Evolutionary conservation across 2,329 filamentous ascomycete genomes (phyloP).

Genomic region (Ploettnerulaceae sp.): DNA sequence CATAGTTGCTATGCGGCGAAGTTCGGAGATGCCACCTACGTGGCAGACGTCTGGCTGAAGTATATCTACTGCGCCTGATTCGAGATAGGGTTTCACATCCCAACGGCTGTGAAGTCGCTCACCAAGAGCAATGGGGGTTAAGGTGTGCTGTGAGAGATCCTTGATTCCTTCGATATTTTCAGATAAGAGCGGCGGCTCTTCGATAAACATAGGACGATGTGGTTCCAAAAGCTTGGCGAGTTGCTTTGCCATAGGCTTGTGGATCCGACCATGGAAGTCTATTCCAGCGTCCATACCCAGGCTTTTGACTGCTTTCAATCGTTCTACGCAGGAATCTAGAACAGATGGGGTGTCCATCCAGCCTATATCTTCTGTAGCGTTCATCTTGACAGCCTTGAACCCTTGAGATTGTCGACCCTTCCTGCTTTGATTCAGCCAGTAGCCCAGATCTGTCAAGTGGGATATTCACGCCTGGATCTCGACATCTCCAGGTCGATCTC

Average conservation of each 20-base stretch:
- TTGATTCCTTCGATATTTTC: slow-evolving; percentile 51
- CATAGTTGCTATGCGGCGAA: slow-evolving; percentile 64
- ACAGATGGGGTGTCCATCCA: slow-evolving; percentile 69
- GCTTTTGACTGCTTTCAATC: slow-evolving; percentile 63
- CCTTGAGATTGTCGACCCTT: slow-evolving; percentile 55
- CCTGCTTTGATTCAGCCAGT: slow-evolving; percentile 34
- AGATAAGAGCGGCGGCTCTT: slow-evolving; percentile 66
- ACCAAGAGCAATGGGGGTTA: slow-evolving; percentile 64
- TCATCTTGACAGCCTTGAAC: slow-evolving; percentile 70
- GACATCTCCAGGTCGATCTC: slow-evolving; percentile 64
- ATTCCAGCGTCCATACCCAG: slow-evolving; percentile 68
- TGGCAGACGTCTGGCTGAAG: slow-evolving; percentile 71
- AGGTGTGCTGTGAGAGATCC: slow-evolving; percentile 51
- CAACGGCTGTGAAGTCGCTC: slow-evolving; percentile 68
- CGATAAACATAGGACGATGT: slow-evolving; percentile 67
- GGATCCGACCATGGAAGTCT: slow-evolving; percentile 73
- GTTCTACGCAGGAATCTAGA: slow-evolving; percentile 59
- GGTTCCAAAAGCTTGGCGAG: slow-evolving; percentile 63
- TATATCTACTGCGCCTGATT: slow-evolving; percentile 63
- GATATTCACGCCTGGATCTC: slow-evolving; percentile 52
- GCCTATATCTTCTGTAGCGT: slow-evolving; percentile 68
- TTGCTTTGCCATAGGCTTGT: slow-evolving; percentile 79
- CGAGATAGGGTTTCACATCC: slow-evolving; percentile 69
- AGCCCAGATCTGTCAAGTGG: not conserved
- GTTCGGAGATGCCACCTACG: slow-evolving; percentile 67